Base-by-base conservation (phyloP, 371 early-diverging fungal genomes). In the Fennellomyces sp. region DNA sequence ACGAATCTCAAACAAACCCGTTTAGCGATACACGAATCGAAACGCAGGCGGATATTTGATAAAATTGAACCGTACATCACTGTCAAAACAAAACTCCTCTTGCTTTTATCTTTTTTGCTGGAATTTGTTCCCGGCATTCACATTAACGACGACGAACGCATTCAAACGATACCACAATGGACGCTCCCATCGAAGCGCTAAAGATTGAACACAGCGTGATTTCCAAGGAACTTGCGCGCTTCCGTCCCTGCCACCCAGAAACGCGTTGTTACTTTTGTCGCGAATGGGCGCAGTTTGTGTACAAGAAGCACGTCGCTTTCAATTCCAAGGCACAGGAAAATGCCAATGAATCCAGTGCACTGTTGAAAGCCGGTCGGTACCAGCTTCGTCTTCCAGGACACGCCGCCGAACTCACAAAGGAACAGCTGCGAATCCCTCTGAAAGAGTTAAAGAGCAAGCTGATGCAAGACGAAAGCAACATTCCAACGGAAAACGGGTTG, bases 251-350 rank as follows among this genome's bases (percentile, higher is more conserved):
- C 58, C 89, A 91, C 57, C 66, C 75, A 61, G 85, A 85, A 55
- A 82, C 80, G 27, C 83, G 86, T 53, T 88, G 90, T 66, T 81
- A 89, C 53, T 91, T 88, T 56, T 92, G 92, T 61, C 88, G 92
- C 38, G 92, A 92, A 69, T 92, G 92, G 92, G 89, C 89, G 27
- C 87, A 86, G 55, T 88, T 78, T 74, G 83, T 91, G 12, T 89
- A 91, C 59, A 85, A 88, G 55, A 88, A 88, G 72, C 86, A 81
- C 19, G 78, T 82, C 56, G 64, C 68, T 26, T 75, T 70, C 64
- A 66, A 51, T 26, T 63, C 69, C 17, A 77, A 75, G 41, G 60
- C 66, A 6, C 70, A 70, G 45, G 75, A 75, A 23, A 68, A n/a
- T n/a, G n/a, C n/a, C n/a, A n/a, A n/a, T n/a, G n/a, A n/a, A 70